A percentile compares a stretch with the other conserved stretches of the same genome.
Evolutionary conservation across 495 filamentous ascomycete genomes (phyloP).

Genomic region (Neurospora sp.): DNA sequence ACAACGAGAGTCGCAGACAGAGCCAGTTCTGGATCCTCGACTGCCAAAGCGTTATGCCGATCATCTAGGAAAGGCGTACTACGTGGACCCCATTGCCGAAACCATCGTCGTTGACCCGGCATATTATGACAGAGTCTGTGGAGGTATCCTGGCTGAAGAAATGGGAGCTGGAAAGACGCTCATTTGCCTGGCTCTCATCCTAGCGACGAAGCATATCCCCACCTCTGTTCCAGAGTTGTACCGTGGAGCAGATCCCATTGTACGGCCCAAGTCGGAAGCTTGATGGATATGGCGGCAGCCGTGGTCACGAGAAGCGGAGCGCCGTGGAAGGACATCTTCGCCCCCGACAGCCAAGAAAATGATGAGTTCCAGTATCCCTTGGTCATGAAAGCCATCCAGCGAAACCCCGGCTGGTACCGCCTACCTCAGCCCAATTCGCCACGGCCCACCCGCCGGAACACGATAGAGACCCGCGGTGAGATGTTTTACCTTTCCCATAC

Average conservation of each 20-base stretch:
- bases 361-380: constrained; percentile 29
- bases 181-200: constrained; percentile 72
- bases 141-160: constrained; percentile 67
- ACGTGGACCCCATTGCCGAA: constrained; percentile 58
- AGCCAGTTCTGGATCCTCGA: constrained; percentile 61
- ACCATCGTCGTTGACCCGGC: constrained; percentile 49
- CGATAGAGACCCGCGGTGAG: not conserved
- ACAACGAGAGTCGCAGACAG: constrained; percentile 62
- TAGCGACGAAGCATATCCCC: constrained; percentile 66
- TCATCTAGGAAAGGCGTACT: constrained; percentile 55
- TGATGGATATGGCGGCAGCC: constrained; percentile 60
- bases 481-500: constrained; percentile 51
- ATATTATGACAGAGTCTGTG: constrained; percentile 63
- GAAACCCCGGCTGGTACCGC: constrained; percentile 43
- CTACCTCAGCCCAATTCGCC: constrained; percentile 29
- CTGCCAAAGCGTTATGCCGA: constrained; percentile 41
- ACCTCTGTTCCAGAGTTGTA: constrained; percentile 47
- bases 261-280: constrained; percentile 16
- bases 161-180: constrained; percentile 79
- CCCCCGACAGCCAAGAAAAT: constrained; percentile 5
- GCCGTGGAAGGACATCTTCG: constrained; percentile 58
- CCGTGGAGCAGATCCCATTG: not conserved
- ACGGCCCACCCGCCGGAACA: constrained; percentile 27
- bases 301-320: constrained; percentile 51
- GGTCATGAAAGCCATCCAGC: constrained; percentile 47